Conservation (phyloP, 768 basidiomycete species). For the Pleurotus tuber-regium region DNA sequence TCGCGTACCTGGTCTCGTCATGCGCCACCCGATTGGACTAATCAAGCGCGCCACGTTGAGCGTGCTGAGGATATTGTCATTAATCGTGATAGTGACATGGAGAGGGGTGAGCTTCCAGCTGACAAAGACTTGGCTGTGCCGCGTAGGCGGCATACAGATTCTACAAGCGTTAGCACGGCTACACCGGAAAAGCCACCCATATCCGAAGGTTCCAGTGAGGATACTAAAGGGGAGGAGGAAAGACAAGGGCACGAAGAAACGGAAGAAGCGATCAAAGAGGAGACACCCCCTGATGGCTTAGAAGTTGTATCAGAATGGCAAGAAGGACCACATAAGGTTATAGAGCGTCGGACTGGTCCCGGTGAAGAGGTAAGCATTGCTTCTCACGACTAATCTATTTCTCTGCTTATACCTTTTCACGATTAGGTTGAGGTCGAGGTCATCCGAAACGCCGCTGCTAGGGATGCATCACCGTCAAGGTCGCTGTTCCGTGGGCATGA, state of each 20-base stretch:
- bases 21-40: conserved; percentile 81
- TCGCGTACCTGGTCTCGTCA: conserved; percentile 90
- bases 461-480: conserved; percentile 13
- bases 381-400: background rate
- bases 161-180: conserved; percentile 11
- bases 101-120: conserved; percentile 34
- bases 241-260: conserved; percentile 13
- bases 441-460: conserved; percentile 34
- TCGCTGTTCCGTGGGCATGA: conserved; percentile 19
- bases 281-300: conserved; percentile 44
- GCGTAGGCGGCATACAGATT: conserved; percentile 12
- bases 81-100: conserved; percentile 71
- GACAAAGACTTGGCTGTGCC: conserved; percentile 16
- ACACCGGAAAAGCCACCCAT: conserved; percentile 9
- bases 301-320: conserved; percentile 56
- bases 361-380: conserved; percentile 63
- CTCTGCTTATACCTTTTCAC: background rate
- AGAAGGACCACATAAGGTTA: conserved; percentile 65
- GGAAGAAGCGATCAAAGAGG: conserved; percentile 22
- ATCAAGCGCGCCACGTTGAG: conserved; percentile 66
- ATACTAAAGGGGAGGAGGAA: conserved; percentile 14
- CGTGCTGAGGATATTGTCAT: conserved; percentile 74
- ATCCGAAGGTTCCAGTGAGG: conserved; percentile 12
- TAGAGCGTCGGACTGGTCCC: conserved; percentile 57
- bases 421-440: conserved; percentile 64